Percentiles rank a stretch among this genome's conserved stretches.
These are phyloP conservation scores for Blastobotrys aristatus DNA, from an alignment of 1,139 yeast species.

Conservation along the genomic window DNA sequence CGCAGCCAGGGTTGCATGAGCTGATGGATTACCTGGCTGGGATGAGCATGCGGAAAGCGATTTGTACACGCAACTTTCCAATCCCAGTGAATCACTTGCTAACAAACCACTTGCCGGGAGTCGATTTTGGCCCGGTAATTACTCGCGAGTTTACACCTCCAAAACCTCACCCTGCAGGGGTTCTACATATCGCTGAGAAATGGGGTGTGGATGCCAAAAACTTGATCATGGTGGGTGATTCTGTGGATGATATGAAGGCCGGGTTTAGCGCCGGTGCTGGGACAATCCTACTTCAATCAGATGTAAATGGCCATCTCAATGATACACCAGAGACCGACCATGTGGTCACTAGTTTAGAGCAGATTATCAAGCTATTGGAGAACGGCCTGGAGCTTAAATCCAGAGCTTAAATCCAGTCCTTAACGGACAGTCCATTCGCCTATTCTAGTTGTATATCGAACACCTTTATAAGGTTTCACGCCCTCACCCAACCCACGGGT, in stretches of 20 bases:
- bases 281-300: conserved; percentile 47
- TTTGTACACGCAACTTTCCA: conserved; percentile 56
- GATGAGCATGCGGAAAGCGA: conserved; percentile 41
- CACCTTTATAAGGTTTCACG: conserved; percentile 86
- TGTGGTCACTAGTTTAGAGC: conserved; percentile 39
- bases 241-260: conserved; percentile 57
- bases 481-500: conserved; percentile 56
- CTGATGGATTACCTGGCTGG: conserved; percentile 26
- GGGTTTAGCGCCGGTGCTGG: conserved; percentile 55
- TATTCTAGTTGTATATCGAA: conserved; percentile 66
- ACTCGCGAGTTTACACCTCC: conserved; percentile 61
- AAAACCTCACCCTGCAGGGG: conserved; percentile 59
- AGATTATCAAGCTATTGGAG: conserved; percentile 39
- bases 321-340: conserved; percentile 40
- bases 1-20: conserved; percentile 42
- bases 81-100: conserved; percentile 49
- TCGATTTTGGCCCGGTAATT: conserved; percentile 46
- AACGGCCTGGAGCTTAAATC: conserved; percentile 33
- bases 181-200: conserved; percentile 45
- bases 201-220: conserved; percentile 44
- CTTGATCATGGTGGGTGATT: conserved; percentile 65
- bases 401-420: conserved; percentile 6
- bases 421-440: conserved; percentile 54
- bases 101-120: conserved; percentile 39
- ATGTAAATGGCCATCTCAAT: conserved; percentile 41